Evolutionary conservation across 306 rosid species (phyloP).

Genomic region (Acacia confusa): DNA sequence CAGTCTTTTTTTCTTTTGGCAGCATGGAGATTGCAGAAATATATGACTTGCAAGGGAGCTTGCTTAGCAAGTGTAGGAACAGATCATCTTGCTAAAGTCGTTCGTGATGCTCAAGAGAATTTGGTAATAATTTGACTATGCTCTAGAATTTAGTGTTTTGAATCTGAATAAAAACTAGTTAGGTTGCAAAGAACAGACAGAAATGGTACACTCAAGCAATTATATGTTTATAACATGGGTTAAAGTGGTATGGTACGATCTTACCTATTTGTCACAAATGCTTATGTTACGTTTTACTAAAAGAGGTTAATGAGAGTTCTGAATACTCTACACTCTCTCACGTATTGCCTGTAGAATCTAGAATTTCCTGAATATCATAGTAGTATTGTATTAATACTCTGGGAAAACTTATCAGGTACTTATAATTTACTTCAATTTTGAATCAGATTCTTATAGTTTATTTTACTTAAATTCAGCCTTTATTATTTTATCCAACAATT

Average conservation of each 20-base stretch:
- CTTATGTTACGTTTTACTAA: too few species aligned
- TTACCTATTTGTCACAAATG: not conserved
- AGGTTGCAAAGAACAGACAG: slow-evolving; percentile 30
- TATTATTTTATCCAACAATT: too few species aligned
- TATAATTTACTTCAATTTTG: too few species aligned
- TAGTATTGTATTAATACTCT: too few species aligned
- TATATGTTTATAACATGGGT: not conserved
- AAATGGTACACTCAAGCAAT: not conserved
- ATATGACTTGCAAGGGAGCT: slow-evolving; percentile 89
- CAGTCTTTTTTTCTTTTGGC: slow-evolving; percentile 34
- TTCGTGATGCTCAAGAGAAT: slow-evolving; percentile 73
- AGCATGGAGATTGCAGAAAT: slow-evolving; percentile 88
- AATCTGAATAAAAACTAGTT: not conserved
- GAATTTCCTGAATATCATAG: too few species aligned
- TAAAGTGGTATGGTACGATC: slow-evolving; percentile 14
- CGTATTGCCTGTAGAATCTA: too few species aligned
- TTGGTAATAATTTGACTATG: slow-evolving; percentile 55
- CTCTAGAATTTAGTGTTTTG: slow-evolving; percentile 12
- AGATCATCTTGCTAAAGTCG: slow-evolving; percentile 98
- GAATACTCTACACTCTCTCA: too few species aligned
- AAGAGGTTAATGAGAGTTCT: too few species aligned
- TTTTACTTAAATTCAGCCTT: too few species aligned
- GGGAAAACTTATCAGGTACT: too few species aligned
- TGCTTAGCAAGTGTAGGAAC: slow-evolving; percentile 88
- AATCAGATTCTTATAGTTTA: too few species aligned